Conservation (phyloP, 805 yeast genomes). For the Metschnikowia aberdeeniae region DNA sequence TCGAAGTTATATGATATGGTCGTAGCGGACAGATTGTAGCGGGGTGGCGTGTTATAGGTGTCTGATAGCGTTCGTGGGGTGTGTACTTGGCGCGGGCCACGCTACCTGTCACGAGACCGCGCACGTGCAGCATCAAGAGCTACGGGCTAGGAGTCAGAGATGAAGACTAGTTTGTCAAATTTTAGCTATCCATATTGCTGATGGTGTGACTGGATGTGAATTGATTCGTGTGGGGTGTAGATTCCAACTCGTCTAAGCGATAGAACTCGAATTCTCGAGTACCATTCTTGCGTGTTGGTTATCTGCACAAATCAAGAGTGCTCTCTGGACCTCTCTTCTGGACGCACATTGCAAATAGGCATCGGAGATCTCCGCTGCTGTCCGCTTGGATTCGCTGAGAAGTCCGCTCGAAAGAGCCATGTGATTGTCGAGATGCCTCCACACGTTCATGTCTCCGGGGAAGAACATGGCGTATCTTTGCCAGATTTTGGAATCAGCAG, state of each 20-base stretch:
- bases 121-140: background rate
- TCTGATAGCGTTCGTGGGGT: conserved; percentile 3
- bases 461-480: conserved; percentile 68
- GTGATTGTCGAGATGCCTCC: conserved; percentile 59
- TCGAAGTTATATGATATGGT: no score
- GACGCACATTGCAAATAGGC: conserved; percentile 48
- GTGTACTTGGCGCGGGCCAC: conserved; percentile 3
- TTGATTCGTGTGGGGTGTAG: no score
- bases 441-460: conserved; percentile 64
- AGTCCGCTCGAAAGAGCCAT: conserved; percentile 59
- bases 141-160: no score
- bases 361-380: conserved; percentile 48
- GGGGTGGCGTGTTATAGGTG: conserved; percentile 3
- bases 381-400: conserved; percentile 45
- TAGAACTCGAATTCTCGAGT: background rate
- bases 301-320: conserved; percentile 58
- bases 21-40: no score
- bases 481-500: conserved; percentile 40
- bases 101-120: background rate
- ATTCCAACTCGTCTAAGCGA: no score
- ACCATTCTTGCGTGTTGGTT: conserved; percentile 12
- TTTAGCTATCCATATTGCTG: no score
- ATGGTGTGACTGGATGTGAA: no score
- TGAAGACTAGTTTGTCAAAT: no score
- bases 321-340: conserved; percentile 59